Base-by-base conservation (phyloP, 1,284 basidiomycete genomes). In the Sporisorium graminicola region DNA sequence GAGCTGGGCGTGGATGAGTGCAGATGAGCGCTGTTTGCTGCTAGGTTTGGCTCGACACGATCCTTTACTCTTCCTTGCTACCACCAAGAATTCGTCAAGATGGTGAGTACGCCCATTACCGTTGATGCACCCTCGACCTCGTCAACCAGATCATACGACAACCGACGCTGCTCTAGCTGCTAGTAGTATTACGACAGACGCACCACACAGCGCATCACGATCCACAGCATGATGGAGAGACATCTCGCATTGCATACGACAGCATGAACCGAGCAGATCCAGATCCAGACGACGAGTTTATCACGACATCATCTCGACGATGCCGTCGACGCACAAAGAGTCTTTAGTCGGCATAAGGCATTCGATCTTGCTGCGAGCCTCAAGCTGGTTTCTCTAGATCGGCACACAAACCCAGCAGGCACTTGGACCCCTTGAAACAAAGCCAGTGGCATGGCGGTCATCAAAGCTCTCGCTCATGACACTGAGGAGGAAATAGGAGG, bases 51-150 rank as follows among this genome's bases (percentile, higher is more conserved):
- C 69, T 66, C 64, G 59, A 47, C 64, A 67, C 49, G 53, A 67
- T 64, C 70, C 71, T 62, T 58, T 56, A 37, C 71, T 68, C 62
- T 53, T 69, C 55, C 61, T 74, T 46, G 72, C 44, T 62, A 74
- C 66, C 72, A 74, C 72, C 74, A 76, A 71, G 74, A 71, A 75
- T 67, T 67, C 74, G 61, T 76, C 74, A 76, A 76, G 74, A 76
- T 76, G 74, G 74, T 76, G 57, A 72, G 74, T 71, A 62, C 16
- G 16, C 37, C 44, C 40, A 33, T 51, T 53, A 52, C 58, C 37
- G 50, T 53, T 53, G 58, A 58, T 58, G 46, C 27, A 47, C 6
- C 20, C 31, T 12, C 65, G 58, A 73, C 51, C 24, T 40, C 31
- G 31, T 29, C 55, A 42, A 33, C 56, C 69, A 54, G 44, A 72